Conservation (phyloP, 148 eudicot species). For the Vaccinium darrowii region DNA sequence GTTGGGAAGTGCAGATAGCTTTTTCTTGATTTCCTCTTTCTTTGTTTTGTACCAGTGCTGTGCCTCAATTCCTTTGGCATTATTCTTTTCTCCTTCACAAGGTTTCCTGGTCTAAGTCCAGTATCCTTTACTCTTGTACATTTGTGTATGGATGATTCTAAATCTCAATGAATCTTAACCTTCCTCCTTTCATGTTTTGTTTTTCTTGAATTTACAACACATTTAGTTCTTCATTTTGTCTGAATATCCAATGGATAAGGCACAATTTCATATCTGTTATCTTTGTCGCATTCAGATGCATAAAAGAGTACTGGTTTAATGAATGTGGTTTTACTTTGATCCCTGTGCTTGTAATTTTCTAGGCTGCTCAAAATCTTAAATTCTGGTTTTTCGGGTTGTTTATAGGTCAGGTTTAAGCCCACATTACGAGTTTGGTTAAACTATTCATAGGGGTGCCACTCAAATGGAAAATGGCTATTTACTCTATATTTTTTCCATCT, state of each 20-base stretch:
- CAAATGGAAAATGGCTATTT: background rate
- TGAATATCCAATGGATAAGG: background rate
- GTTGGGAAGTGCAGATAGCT: background rate
- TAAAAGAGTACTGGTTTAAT: background rate
- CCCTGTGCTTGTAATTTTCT: background rate
- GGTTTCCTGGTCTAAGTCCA: background rate
- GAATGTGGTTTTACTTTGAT: constrained; percentile 2
- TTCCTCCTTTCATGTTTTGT: background rate
- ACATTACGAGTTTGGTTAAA: background rate
- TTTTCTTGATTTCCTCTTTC: background rate
- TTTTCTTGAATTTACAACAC: background rate
- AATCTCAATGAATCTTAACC: background rate
- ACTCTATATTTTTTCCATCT: background rate
- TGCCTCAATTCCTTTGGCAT: background rate
- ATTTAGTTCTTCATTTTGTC: background rate
- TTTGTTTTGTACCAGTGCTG: background rate
- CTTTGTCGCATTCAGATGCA: background rate
- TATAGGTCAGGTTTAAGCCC: background rate
- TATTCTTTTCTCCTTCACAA: background rate
- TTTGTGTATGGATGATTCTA: background rate
- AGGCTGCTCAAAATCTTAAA: background rate
- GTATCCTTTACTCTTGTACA: background rate
- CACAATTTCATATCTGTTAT: background rate
- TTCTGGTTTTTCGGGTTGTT: background rate
- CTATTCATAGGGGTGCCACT: background rate